phyloP scores from a whole-genome alignment of 768 basidiomycete genomes.

The Tulasnella sp. region DNA sequence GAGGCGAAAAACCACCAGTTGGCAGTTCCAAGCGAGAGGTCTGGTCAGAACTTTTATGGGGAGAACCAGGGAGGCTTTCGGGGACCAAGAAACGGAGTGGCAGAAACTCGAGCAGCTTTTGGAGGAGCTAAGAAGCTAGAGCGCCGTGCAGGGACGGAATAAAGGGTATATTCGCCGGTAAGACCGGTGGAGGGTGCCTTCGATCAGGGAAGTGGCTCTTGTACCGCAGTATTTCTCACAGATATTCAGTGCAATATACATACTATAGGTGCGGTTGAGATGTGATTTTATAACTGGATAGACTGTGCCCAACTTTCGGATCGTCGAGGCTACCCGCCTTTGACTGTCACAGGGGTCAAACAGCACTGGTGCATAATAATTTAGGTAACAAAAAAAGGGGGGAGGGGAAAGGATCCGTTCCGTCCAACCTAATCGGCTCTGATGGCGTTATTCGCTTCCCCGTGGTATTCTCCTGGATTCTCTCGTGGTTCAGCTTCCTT shows the following conservation, averaged over 20 bases:
- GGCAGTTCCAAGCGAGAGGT: conserved; percentile 86
- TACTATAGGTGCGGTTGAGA: not conserved
- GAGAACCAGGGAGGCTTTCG: conserved; percentile 76
- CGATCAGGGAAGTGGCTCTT: conserved; percentile 12
- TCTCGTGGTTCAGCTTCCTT: not conserved
- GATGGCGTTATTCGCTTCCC: not conserved
- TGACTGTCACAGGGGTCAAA: too few relatives aligned
- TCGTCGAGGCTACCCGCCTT: not conserved
- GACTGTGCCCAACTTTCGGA: conserved; percentile 3
- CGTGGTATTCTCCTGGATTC: not conserved
- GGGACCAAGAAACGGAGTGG: conserved; percentile 84
- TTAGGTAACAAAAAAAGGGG: not conserved
- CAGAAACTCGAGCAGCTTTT: conserved; percentile 63
- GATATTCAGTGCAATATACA: not conserved
- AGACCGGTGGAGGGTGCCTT: not conserved
- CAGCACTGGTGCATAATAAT: too few relatives aligned
- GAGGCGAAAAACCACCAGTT: conserved; percentile 45
- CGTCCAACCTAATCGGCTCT: not conserved
- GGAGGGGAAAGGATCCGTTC: too few relatives aligned
- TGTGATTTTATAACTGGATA: not conserved
- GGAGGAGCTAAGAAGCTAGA: conserved; percentile 51
- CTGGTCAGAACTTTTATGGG: conserved; percentile 89
- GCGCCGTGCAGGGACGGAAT: conserved; percentile 3
- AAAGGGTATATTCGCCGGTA: not conserved
- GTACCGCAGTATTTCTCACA: conserved; percentile 3